Percentiles rank a stretch among this genome's conserved stretches.
Evolutionary conservation across 1,139 yeast species (phyloP).

Genomic region (Taphrina communis): DNA sequence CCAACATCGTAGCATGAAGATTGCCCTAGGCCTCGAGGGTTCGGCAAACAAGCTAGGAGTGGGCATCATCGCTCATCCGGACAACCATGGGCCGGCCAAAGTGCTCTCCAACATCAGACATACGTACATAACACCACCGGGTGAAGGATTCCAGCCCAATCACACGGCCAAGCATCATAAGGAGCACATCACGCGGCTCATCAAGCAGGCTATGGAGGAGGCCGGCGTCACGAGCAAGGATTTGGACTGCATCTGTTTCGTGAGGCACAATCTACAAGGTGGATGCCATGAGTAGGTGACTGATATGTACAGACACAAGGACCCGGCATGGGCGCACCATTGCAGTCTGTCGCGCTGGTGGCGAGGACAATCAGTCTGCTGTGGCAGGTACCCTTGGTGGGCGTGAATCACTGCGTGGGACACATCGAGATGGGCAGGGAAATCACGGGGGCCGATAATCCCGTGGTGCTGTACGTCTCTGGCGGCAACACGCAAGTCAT

Average conservation of each 20-base stretch:
- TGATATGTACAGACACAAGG: conserved; percentile 67
- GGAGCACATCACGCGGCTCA: conserved; percentile 88
- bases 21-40: conserved; percentile 92
- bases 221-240: conserved; percentile 63
- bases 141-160: conserved; percentile 94
- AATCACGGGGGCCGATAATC: conserved; percentile 92
- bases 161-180: conserved; percentile 97
- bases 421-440: conserved; percentile 99
- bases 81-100: conserved; percentile 62
- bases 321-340: conserved; percentile 99
- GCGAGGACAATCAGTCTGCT: conserved; percentile 83
- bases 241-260: conserved; percentile 85
- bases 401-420: conserved; percentile 96
- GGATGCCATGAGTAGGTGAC: no score
- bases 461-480: conserved; percentile 93
- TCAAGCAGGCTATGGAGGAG: conserved; percentile 68
- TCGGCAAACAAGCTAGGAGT: conserved; percentile 96
- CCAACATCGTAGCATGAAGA: conserved; percentile 14
- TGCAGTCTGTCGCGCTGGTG: conserved; percentile 89
- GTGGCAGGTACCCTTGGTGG: conserved; percentile 85
- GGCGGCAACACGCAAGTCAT: conserved; percentile 99
- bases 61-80: conserved; percentile 78
- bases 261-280: conserved; percentile 3
- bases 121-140: conserved; percentile 95
- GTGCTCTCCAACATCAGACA: conserved; percentile 88